Percentiles rank a stretch among this genome's conserved stretches.
Conservation (phyloP, 192 early-diverging fungal genomes). For the Coemansia sp. region DNA sequence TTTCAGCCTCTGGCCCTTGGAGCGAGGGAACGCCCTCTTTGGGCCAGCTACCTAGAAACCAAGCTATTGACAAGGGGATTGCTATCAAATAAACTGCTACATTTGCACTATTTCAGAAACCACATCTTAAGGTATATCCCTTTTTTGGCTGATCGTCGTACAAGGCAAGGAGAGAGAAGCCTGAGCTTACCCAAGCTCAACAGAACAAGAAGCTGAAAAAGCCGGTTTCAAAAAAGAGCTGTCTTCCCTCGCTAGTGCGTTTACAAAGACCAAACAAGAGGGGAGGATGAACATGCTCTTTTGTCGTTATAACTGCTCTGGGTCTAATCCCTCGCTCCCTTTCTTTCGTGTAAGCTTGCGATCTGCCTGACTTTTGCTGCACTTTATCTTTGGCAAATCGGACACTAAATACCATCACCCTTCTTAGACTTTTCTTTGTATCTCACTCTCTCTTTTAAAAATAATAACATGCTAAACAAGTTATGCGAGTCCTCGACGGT, state of each 20-base stretch:
- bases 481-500: not conserved
- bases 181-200: too few relatives aligned
- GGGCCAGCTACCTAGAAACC: too few relatives aligned
- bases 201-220: too few relatives aligned
- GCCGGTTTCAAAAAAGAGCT: too few relatives aligned
- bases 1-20: too few relatives aligned
- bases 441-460: not conserved
- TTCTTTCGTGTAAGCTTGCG: not conserved
- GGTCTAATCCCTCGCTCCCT: not conserved
- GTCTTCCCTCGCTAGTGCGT: too few relatives aligned
- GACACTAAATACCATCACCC: not conserved
- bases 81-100: too few relatives aligned
- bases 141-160: not conserved
- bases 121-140: constrained; percentile 1
- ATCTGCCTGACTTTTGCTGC: constrained; percentile 1
- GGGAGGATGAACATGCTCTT: not conserved
- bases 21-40: too few relatives aligned
- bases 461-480: not conserved
- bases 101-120: constrained; percentile 9
- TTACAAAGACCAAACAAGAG: too few relatives aligned
- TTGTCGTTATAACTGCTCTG: not conserved
- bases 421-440: not conserved
- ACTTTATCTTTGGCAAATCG: not conserved
- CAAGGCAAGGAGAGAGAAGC: not conserved
- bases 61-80: too few relatives aligned